Conservation (phyloP, 495 filamentous ascomycete species). For the Xylaria acuta region DNA sequence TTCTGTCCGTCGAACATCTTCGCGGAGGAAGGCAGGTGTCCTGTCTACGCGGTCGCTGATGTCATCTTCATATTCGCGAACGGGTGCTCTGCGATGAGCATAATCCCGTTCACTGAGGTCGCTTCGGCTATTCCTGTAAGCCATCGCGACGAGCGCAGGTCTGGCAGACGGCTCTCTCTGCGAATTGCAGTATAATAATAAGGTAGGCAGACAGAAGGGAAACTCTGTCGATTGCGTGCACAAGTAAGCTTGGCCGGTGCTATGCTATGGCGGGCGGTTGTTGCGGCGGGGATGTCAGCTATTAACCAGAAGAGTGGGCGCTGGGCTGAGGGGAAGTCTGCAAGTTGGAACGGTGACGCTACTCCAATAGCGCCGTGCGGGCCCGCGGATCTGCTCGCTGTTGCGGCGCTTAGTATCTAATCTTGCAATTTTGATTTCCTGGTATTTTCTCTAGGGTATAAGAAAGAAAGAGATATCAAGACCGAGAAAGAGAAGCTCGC, state of each 20-base stretch:
- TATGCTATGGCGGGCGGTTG: neutral
- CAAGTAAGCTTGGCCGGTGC: neutral
- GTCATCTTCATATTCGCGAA: constrained; percentile 44
- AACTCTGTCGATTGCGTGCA: neutral
- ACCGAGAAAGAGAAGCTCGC: neutral
- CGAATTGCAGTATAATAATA: neutral
- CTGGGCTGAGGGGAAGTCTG: constrained; percentile 19
- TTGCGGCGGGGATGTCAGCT: constrained; percentile 1
- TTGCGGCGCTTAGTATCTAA: neutral
- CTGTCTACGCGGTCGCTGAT: constrained; percentile 36
- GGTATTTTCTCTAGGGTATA: constrained; percentile 8
- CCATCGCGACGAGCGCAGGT: constrained; percentile 34
- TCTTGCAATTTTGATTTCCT: neutral
- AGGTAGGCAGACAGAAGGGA: neutral
- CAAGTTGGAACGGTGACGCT: constrained; percentile 15
- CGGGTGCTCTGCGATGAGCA: constrained; percentile 36
- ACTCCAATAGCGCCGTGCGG: constrained; percentile 15
- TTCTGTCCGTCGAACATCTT: constrained; percentile 45
- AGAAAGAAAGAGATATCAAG: neutral
- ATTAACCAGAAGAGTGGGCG: neutral
- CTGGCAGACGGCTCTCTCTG: constrained; percentile 30
- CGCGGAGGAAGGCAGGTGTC: constrained; percentile 51
- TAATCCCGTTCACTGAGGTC: constrained; percentile 53
- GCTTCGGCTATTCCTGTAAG: constrained; percentile 41
- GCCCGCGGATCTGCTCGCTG: neutral